Evolutionary conservation across 345 rosid genomes (phyloP).

Genomic region (Theobroma cacao): DNA sequence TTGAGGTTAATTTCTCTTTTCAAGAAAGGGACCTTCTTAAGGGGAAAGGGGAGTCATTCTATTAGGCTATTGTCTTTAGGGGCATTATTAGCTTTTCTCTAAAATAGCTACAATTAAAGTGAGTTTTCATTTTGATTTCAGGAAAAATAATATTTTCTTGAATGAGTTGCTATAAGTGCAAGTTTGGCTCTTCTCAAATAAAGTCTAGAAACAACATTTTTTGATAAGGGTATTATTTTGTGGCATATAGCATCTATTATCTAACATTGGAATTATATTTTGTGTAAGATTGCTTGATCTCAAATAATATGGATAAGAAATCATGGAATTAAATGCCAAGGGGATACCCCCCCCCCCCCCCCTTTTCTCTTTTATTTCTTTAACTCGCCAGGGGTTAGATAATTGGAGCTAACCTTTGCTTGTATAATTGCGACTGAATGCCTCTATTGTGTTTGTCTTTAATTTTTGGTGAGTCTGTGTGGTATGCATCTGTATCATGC

Average conservation of each 20-base stretch:
- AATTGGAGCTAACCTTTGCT: background rate
- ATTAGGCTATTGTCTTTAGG: too few species aligned
- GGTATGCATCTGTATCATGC: too few species aligned
- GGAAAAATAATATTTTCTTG: background rate
- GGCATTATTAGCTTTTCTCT: too few species aligned
- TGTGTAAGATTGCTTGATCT: background rate
- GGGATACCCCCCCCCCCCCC: too few species aligned
- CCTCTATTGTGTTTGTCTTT: too few species aligned
- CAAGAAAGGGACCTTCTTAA: background rate
- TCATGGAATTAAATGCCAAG: too few species aligned
- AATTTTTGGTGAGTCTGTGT: too few species aligned
- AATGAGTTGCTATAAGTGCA: background rate
- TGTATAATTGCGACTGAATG: background rate
- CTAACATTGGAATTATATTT: background rate
- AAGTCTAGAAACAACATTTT: background rate
- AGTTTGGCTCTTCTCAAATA: background rate
- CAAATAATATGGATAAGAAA: background rate
- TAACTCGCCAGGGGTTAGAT: background rate
- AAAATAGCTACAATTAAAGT: background rate
- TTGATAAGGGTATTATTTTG: too few species aligned
- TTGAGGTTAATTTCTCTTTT: background rate
- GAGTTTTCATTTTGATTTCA: background rate
- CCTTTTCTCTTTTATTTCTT: too few species aligned
- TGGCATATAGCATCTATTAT: background rate
- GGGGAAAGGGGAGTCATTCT: background rate